phyloP scores from a whole-genome alignment of 495 filamentous ascomycete species.

The Aspergillus incahuasiensis region DNA sequence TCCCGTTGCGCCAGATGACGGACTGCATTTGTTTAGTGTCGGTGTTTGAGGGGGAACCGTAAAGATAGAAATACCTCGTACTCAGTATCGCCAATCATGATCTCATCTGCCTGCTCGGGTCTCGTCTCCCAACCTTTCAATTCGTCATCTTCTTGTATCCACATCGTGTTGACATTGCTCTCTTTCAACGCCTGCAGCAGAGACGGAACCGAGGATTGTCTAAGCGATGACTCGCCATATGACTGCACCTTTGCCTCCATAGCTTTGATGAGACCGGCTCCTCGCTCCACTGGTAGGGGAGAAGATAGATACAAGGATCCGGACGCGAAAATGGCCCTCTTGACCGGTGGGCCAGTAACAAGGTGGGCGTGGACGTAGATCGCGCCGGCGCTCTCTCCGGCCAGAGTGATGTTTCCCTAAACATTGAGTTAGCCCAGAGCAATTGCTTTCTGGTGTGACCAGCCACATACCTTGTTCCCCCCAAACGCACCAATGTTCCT shows the following conservation, averaged over 20 bases:
- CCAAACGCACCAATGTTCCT: constrained; percentile 57
- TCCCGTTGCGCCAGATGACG: constrained; percentile 39
- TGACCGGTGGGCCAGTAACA: constrained; percentile 33
- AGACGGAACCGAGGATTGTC: constrained; percentile 22
- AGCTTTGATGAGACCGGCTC: constrained; percentile 23
- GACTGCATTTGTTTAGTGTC: no score
- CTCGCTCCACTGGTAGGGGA: constrained; percentile 30
- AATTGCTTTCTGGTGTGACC: no score
- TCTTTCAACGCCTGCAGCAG: constrained; percentile 30
- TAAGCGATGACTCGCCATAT: constrained; percentile 27
- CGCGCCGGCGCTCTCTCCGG: constrained; percentile 38
- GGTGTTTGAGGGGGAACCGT: no score
- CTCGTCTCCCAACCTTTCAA: constrained; percentile 29
- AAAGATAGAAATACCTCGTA: constrained; percentile 36
- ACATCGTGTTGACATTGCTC: constrained; percentile 37
- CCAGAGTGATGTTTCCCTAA: constrained; percentile 33
- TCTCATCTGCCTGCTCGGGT: constrained; percentile 32
- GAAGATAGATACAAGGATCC: constrained; percentile 34
- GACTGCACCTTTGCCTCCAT: constrained; percentile 28
- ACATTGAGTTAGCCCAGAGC: neutral
- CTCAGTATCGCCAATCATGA: constrained; percentile 40
- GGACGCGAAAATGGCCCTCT: constrained; percentile 33
- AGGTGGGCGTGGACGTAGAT: constrained; percentile 39
- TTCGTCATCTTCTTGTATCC: constrained; percentile 35
- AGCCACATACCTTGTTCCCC: constrained; percentile 52